Evolutionary conservation across 176 grass and related monocot species (phyloP).

Genomic region (Elaeis guineensis): DNA sequence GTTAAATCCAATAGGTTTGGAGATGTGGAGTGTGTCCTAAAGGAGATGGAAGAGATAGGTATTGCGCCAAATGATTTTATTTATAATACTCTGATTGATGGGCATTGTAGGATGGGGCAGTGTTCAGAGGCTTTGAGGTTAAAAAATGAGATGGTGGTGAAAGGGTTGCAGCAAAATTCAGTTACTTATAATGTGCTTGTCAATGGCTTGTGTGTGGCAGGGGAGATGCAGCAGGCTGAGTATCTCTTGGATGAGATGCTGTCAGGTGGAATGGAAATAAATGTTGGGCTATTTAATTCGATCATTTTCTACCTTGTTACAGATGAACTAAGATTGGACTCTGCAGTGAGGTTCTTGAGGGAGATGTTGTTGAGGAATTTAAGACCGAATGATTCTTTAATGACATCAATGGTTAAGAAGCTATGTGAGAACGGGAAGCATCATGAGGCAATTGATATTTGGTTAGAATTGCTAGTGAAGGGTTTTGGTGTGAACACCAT

Average conservation of each 20-base stretch:
- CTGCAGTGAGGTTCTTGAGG: slow-evolving; percentile 31
- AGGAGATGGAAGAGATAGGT: slow-evolving; percentile 53
- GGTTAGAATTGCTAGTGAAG: slow-evolving; percentile 40
- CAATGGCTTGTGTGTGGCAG: slow-evolving; percentile 58
- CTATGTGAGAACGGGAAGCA: slow-evolving; percentile 61
- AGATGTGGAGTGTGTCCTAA: slow-evolving; percentile 32
- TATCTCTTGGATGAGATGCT: slow-evolving; percentile 65
- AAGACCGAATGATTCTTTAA: slow-evolving; percentile 66
- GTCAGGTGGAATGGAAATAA: slow-evolving; percentile 50
- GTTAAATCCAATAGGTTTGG: slow-evolving; percentile 39
- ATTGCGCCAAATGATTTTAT: slow-evolving; percentile 65
- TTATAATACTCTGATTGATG: slow-evolving; percentile 74
- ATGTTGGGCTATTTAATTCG: slow-evolving; percentile 49
- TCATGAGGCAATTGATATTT: slow-evolving; percentile 48
- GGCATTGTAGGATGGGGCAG: slow-evolving; percentile 46
- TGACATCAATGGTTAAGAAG: slow-evolving; percentile 52
- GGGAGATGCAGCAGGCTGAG: slow-evolving; percentile 59
- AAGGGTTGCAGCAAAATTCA: slow-evolving; percentile 39
- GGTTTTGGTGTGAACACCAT: slow-evolving; percentile 55
- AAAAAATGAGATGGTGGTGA: slow-evolving; percentile 54
- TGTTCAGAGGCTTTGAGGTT: slow-evolving; percentile 40
- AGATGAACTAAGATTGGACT: slow-evolving; percentile 40
- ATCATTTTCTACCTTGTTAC: slow-evolving; percentile 57
- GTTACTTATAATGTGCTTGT: slow-evolving; percentile 69
- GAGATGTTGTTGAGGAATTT: slow-evolving; percentile 69